These are phyloP conservation scores for Pyrenula massariospora DNA, from an alignment of 495 filamentous ascomycete species.

Conservation along the genomic window DNA sequence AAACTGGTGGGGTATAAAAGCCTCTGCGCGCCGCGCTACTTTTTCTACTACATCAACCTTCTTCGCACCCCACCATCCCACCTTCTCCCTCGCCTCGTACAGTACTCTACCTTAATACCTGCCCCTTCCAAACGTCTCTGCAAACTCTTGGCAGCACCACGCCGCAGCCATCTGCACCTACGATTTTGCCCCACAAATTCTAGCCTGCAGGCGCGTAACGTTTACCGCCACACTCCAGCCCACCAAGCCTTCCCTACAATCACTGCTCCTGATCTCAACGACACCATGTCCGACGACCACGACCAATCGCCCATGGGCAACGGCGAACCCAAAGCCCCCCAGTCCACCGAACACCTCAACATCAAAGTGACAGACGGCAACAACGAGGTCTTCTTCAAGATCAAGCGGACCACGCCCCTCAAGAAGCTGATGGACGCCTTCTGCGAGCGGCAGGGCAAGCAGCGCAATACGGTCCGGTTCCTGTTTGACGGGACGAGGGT, in stretches of 20 bases:
- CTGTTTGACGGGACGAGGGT: constrained; percentile 92
- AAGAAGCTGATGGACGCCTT: constrained; percentile 99
- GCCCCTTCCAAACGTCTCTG: no score
- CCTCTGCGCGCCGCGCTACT: not conserved
- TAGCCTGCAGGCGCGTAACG: no score
- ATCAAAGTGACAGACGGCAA: constrained; percentile 99
- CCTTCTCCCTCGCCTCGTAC: not conserved
- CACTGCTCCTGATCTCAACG: no score
- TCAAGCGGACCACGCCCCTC: constrained; percentile 90
- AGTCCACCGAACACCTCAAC: constrained; percentile 76
- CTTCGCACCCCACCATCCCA: not conserved
- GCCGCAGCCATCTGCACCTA: no score
- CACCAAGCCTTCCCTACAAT: no score
- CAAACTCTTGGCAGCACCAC: no score
- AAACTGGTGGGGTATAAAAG: not conserved
- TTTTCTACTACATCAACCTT: not conserved
- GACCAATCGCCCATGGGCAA: constrained; percentile 17
- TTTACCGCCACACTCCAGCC: no score
- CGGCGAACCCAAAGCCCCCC: constrained; percentile 44
- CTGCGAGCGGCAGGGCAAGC: constrained; percentile 92
- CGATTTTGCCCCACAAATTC: no score
- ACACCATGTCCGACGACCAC: constrained; percentile 36
- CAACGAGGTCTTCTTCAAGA: constrained; percentile 99
- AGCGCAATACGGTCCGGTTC: constrained; percentile 73
- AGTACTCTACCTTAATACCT: no score